Percentiles rank a stretch among this genome's conserved stretches.
phyloP scores from a whole-genome alignment of 306 rosid species.

The Sechiopsis laciniata region DNA sequence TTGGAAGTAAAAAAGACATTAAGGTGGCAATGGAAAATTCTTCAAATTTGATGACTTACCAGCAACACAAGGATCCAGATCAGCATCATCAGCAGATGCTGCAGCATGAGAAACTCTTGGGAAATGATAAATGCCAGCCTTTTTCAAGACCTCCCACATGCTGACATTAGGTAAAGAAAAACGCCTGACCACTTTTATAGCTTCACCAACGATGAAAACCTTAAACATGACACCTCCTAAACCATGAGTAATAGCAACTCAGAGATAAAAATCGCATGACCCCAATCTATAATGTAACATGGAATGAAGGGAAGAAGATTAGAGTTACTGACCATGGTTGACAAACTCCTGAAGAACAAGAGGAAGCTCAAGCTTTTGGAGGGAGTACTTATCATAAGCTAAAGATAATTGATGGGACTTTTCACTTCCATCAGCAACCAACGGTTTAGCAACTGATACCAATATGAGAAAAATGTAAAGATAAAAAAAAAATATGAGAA shows the following conservation, averaged over 20 bases:
- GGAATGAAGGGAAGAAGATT: constrained; percentile 8
- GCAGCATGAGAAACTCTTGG: constrained; percentile 97
- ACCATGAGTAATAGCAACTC: constrained; percentile 21
- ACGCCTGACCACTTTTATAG: constrained; percentile 86
- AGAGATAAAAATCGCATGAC: constrained; percentile 14
- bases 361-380: constrained; percentile 81
- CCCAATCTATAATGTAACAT: constrained; percentile 13
- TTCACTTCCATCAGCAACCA: constrained; percentile 88
- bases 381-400: constrained; percentile 69
- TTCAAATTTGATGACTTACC: constrained; percentile 35
- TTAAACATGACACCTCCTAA: constrained; percentile 87
- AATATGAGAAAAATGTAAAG: not conserved
- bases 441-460: constrained; percentile 76
- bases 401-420: constrained; percentile 84
- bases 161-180: constrained; percentile 81
- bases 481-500: not conserved
- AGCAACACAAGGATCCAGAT: constrained; percentile 73
- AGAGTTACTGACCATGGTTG: constrained; percentile 60
- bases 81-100: constrained; percentile 93
- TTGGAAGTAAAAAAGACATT: no score
- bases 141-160: constrained; percentile 62
- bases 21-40: not conserved
- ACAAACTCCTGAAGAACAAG: constrained; percentile 92
- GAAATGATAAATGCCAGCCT: constrained; percentile 58
- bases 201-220: constrained; percentile 88